Evolutionary conservation across 2,329 filamentous ascomycete genomes (phyloP).

Genomic region (Neofusicoccum umdonicola): DNA sequence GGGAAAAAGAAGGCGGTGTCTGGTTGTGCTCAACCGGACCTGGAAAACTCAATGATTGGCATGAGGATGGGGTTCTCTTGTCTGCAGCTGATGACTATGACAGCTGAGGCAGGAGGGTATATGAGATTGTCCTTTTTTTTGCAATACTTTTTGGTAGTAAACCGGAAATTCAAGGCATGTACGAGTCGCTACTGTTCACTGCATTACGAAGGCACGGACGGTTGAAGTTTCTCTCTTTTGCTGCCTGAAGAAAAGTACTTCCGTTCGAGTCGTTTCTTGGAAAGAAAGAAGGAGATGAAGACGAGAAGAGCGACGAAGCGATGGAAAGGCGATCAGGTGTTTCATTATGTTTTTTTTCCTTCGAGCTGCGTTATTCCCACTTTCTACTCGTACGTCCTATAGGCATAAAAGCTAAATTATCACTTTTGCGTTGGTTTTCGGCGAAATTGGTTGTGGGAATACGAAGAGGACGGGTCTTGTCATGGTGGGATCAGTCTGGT

Average conservation of each 20-base stretch:
- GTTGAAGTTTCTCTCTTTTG: not conserved
- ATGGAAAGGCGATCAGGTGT: too few relatives aligned
- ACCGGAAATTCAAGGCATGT: not conserved
- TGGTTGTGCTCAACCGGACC: not conserved
- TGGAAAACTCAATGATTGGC: not conserved
- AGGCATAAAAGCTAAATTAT: too few relatives aligned
- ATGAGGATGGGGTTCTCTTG: not conserved
- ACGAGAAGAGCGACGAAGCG: too few relatives aligned
- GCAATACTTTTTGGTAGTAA: not conserved
- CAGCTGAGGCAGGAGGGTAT: not conserved
- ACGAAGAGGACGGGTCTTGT: too few relatives aligned
- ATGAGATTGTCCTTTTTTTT: not conserved
- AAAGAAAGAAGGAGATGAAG: too few relatives aligned
- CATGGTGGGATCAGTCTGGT: too few relatives aligned
- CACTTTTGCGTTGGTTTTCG: too few relatives aligned
- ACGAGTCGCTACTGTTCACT: not conserved
- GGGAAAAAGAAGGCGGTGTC: not conserved
- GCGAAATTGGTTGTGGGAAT: too few relatives aligned
- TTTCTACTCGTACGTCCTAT: too few relatives aligned
- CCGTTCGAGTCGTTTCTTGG: too few relatives aligned
- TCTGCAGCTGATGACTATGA: slow-evolving; percentile 7
- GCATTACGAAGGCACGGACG: not conserved
- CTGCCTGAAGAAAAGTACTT: not conserved
- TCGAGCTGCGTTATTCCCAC: too few relatives aligned
- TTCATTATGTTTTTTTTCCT: too few relatives aligned